Evolutionary conservation across 176 grass and related monocot species (phyloP), one percentile per base, ranked within the genome.

Genomic region (Aechmea fasciata): DNA sequence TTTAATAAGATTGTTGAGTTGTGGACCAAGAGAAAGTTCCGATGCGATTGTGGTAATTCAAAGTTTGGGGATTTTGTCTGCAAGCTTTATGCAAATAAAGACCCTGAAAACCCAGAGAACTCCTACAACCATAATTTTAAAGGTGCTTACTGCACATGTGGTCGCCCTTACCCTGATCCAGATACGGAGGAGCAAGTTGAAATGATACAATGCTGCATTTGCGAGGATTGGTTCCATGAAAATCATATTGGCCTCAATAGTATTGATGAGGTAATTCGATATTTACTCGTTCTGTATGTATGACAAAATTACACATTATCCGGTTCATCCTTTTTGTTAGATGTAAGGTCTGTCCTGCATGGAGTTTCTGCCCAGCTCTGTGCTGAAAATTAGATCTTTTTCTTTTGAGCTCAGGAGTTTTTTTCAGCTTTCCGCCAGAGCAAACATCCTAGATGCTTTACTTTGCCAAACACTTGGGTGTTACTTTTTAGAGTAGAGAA

Each of bases 171-270:
- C 87, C 94, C 94, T 82, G 94, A 97, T 85, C 89, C 94, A 75
- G 94, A 92, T 72, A 86, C 74, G 18, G 78, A 85, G 55, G 87
- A 87, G 50, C 94, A 93, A 90, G 78, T 87, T 76, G 89, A 97
- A 76, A 97, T 97, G 94, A 97, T 97, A 79, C 94, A 97, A 49
- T 97, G 94, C 33, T 87, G 89, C 70, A 85, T 97, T 70, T 97
- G 94, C 70, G 94, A 97, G 80, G 94, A 97, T 25, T 97, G 94
- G 94, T 97, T 93, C 85, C 94, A 97, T 48, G 89, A 85, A 62
- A 70, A 90, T 74, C 94, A 97, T 77, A 83, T 97, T 80, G 89
- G 86, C 63, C 89, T 97, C 28, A 85, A 81, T 68, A 87, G 84
- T 70, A 26, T 49, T 9, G 74, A 93, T 57, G 84, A 92, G 89